Percentiles rank a stretch among this genome's conserved stretches.
These are phyloP conservation scores for Udeniomyces megalosporus DNA, from an alignment of 768 basidiomycete genomes.

Conservation along the genomic window DNA sequence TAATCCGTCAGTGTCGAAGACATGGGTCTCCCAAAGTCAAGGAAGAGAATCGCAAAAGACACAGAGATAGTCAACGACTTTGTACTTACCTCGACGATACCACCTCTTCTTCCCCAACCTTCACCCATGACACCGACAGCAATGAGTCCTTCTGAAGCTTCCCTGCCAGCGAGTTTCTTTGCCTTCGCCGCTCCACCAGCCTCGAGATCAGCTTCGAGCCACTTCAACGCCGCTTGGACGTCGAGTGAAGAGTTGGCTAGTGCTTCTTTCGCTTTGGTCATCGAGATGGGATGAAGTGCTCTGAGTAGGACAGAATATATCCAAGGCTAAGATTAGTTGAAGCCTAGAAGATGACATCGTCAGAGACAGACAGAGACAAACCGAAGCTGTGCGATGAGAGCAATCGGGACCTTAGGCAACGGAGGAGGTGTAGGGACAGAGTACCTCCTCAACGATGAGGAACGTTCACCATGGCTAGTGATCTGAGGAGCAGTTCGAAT, in stretches of 20 bases:
- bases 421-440: no score
- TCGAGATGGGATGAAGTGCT: slow-evolving; percentile 51
- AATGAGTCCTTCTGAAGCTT: slow-evolving; percentile 62
- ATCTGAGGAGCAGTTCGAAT: no score
- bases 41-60: no score
- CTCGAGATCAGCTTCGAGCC: slow-evolving; percentile 61
- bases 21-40: slow-evolving; percentile 32
- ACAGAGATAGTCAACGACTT: slow-evolving; percentile 49
- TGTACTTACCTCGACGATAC: slow-evolving; percentile 35
- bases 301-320: slow-evolving; percentile 23
- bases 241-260: slow-evolving; percentile 58
- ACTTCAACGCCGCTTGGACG: slow-evolving; percentile 53
- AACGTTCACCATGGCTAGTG: no score
- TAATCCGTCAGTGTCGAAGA: no score
- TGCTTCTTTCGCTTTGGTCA: slow-evolving; percentile 77
- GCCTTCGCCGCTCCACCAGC: slow-evolving; percentile 60
- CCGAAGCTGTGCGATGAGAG: slow-evolving; percentile 71
- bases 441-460: no score
- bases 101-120: slow-evolving; percentile 36
- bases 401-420: slow-evolving; percentile 43
- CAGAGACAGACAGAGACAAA: background rate
- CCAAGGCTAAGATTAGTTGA: background rate
- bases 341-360: background rate
- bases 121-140: slow-evolving; percentile 57
- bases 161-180: slow-evolving; percentile 62